Percentiles rank a stretch among this genome's conserved stretches.
Evolutionary conservation across 495 filamentous ascomycete species (phyloP).

Genomic region (Aspergillus steynii): DNA sequence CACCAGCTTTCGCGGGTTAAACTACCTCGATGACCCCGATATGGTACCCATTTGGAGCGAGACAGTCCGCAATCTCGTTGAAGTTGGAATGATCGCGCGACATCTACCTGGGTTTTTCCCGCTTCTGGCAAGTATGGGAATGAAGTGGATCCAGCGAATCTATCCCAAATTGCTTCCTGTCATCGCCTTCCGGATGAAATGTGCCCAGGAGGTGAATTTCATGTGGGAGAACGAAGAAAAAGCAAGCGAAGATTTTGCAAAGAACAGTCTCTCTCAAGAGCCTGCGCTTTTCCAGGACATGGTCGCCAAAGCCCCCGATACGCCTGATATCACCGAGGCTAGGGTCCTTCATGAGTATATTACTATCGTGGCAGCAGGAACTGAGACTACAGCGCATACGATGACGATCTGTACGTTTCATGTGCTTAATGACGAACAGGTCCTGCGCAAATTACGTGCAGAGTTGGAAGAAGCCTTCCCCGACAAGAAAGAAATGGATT

Average conservation of each 20-base stretch:
- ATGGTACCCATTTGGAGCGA: conserved; percentile 32
- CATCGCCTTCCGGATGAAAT: conserved; percentile 3
- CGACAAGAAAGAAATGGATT: conserved; percentile 18
- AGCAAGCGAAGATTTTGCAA: conserved; percentile 7
- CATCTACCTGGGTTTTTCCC: conserved; percentile 27
- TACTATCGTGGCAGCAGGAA: conserved; percentile 46
- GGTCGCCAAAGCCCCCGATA: conserved; percentile 38
- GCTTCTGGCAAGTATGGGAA: conserved; percentile 24
- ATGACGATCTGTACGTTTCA: conserved; percentile 41
- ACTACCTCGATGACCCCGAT: conserved; percentile 40
- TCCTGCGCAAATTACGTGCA: conserved; percentile 26
- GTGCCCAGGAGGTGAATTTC: no score
- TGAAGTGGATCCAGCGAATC: conserved; percentile 15
- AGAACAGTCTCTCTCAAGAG: not conserved
- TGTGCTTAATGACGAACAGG: conserved; percentile 35
- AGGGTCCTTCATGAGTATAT: conserved; percentile 45
- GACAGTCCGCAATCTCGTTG: conserved; percentile 20
- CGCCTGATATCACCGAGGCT: conserved; percentile 30
- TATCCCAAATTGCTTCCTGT: conserved; percentile 3
- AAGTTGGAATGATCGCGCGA: conserved; percentile 28
- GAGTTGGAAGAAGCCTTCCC: conserved; percentile 20
- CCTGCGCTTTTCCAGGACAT: conserved; percentile 44
- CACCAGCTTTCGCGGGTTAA: conserved; percentile 25
- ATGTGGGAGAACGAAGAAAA: conserved; percentile 11
- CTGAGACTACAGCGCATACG: conserved; percentile 45